Evolutionary conservation across 2,329 filamentous ascomycete genomes (phyloP), one percentile per base, ranked within the genome.

Genomic region (Periconia sp.): DNA sequence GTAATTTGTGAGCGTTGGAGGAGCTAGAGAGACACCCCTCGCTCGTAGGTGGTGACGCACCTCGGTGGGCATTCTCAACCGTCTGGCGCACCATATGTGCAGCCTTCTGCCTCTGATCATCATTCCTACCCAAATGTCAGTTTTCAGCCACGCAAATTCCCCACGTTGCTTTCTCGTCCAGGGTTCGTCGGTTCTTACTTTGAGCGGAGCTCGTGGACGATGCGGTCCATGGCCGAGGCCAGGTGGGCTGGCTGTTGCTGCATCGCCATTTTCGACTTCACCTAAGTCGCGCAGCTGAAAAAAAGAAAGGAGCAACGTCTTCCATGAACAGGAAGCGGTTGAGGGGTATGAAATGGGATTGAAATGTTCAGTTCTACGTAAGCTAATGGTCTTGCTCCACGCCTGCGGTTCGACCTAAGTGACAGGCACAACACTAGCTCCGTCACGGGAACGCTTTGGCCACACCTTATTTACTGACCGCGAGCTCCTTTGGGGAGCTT

Each of bases 191-290:
- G 50, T 47, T 54, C 64, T 75, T 63, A 78, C 76, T 83, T 85
- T 54, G 81, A 84, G 62, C 80, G 82, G 56, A 85, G 75, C 67
- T 85, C 82, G 54, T 73, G 63, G 64, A 84, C 83, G 62, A 84
- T 77, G 66, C 82, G 77, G 69, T 83, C 81, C 61, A 82, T 76
- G 53, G 63, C 60, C 50, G 62, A 57, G 53, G 63, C 63, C 58
- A 68, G 57, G 45, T 65, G 66, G 50, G 60, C 57, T n/a, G 54
- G 54, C 57, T 69, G 71, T 64, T 72, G 69, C 61, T 66, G 66
- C 70, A 73, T 73, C 50, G 50, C 54, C 53, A 61, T 69, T 64
- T 37, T 63, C 60, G 62, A 61, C 66, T 71, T 72, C 70, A 72
- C 64, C 66, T 58, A 61, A 63, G 66, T 67, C 67, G 59, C 62